These are phyloP conservation scores for Boletus semigastroideus DNA, from an alignment of 1,284 basidiomycete species.

Conservation along the genomic window DNA sequence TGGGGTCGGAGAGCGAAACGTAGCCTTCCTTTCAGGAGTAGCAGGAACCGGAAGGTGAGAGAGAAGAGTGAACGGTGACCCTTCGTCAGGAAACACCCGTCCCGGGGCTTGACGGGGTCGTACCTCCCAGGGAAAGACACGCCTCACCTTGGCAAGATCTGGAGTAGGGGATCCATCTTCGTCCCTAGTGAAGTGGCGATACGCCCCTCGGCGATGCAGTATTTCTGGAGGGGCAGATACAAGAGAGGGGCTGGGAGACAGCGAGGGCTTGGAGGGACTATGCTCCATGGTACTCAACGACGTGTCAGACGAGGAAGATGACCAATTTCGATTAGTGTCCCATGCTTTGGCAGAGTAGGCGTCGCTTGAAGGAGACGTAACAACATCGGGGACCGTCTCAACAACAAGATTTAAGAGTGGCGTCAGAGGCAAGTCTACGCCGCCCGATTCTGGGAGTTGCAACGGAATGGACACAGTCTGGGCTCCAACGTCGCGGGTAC, in stretches of 20 bases:
- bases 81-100: conserved; percentile 75
- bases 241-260: conserved; percentile 51
- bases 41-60: conserved; percentile 33
- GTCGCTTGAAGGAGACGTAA: conserved; percentile 51
- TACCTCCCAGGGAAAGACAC: conserved; percentile 94
- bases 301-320: conserved; percentile 28
- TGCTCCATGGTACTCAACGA: conserved; percentile 25
- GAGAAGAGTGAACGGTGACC: conserved; percentile 50
- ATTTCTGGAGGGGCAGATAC: conserved; percentile 58
- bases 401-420: conserved; percentile 68
- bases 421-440: conserved; percentile 57
- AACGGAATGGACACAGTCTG: conserved; percentile 16
- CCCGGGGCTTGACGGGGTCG: conserved; percentile 61
- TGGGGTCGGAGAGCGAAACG: conserved; percentile 28
- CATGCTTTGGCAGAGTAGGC: conserved; percentile 76
- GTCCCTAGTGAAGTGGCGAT: conserved; percentile 57
- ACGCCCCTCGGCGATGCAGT: conserved; percentile 59
- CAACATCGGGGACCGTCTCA: conserved; percentile 70
- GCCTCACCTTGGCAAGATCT: conserved; percentile 69
- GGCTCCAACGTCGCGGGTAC: conserved; percentile 21
- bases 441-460: conserved; percentile 4
- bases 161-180: conserved; percentile 48
- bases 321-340: conserved; percentile 51
- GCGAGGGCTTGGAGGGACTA: conserved; percentile 30
- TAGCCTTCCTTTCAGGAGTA: conserved; percentile 24